Evolutionary conservation across 75 land plant genomes (phyloP), one percentile per base, ranked within the genome.

Genomic region (Chamaecyparis obtusa): DNA sequence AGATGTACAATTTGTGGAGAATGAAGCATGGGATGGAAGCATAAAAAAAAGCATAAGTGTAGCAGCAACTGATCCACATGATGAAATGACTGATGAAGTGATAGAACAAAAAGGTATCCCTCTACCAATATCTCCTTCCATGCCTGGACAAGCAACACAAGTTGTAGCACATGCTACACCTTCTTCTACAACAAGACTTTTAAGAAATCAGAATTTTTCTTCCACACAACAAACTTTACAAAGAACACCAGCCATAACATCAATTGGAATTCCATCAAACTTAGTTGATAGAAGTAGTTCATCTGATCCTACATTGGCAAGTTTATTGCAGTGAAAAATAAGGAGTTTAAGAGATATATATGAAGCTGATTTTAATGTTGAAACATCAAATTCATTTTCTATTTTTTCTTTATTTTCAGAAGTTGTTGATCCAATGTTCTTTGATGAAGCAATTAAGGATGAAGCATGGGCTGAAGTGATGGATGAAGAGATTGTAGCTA

Each of bases 361-460:
- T 71, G 56, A 54, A 54, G 0, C 56, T 54, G 56, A 54, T 54
- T 54, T 54, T 54, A 27, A 2, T 72, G 75, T 72, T 72, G 75
- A 72, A 8, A 72, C 75, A 72, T 30, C 35, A 72, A 72, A 72
- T 72, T 32, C 75, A 30, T 72, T 72, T 72, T 72, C 35, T 30
- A 9, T 32, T n/a, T 72, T 72, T 72, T 9, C 75, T 27, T n/a
- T n/a, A 72, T 72, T 32, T 72, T 71, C 30, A 27, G 33, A 71
- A 71, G 32, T 48, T 32, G 4, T 4, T n/a, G 44, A 69, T 80
- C 75, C 84, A 27, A 9, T 32, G 21, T 21, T 7, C 21, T 57
- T 39, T 82, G 75, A 81, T 43, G 87, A 89, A 49, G 87, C 87
- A 27, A 15, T 11, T 11, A 37, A 55, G 49, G 75, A 88, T 24